These are phyloP conservation scores for Spizellomyces sp. DNA, from an alignment of 192 early-diverging fungal genomes.

Conservation along the genomic window DNA sequence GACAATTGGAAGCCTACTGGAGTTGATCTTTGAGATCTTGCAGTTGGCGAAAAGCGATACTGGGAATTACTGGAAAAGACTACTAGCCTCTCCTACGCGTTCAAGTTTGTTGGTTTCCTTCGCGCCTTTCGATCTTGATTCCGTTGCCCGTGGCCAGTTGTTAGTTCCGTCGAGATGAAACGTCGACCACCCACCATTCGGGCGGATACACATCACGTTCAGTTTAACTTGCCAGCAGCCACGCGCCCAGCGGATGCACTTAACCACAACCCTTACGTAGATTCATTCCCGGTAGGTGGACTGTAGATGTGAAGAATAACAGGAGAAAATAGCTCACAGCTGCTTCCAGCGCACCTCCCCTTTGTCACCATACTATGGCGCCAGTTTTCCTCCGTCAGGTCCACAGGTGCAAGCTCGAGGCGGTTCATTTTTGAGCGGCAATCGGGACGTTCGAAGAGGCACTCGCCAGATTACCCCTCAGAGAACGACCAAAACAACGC, in stretches of 20 bases:
- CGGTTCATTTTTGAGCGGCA: background rate
- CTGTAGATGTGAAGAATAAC: too few relatives aligned
- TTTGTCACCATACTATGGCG: background rate
- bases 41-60: too few relatives aligned
- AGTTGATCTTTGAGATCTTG: too few relatives aligned
- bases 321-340: too few relatives aligned
- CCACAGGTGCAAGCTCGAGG: background rate
- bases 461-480: slow-evolving; percentile 50
- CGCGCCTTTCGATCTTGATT: too few relatives aligned
- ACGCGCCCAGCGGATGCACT: background rate
- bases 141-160: too few relatives aligned
- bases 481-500: slow-evolving; percentile 90
- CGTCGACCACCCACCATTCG: background rate
- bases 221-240: background rate
- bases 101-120: too few relatives aligned
- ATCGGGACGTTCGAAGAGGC: background rate
- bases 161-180: background rate
- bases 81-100: too few relatives aligned
- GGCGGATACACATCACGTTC: background rate
- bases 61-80: too few relatives aligned
- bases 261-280: slow-evolving; percentile 28
- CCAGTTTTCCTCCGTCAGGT: background rate
- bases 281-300: slow-evolving; percentile 22
- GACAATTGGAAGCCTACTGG: too few relatives aligned
- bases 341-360: background rate